Conservation (phyloP, 2,329 filamentous ascomycete species). For the Exophiala mesophila region DNA sequence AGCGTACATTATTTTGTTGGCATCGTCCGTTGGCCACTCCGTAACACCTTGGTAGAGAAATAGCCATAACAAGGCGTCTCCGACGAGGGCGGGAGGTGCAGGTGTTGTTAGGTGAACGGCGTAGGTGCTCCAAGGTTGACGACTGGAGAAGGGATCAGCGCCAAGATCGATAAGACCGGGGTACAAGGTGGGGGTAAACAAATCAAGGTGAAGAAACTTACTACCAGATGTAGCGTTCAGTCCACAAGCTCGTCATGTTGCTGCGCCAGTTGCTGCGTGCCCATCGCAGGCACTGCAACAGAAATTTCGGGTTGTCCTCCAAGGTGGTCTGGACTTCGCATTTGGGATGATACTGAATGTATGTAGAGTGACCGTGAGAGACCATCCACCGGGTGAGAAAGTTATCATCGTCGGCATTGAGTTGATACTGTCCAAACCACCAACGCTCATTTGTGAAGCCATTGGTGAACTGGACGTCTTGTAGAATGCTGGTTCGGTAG, state of each 20-base stretch:
- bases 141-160: slow-evolving; percentile 48
- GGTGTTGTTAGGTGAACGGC: slow-evolving; percentile 89
- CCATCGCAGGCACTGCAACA: slow-evolving; percentile 92
- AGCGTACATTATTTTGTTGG: slow-evolving; percentile 53
- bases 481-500: slow-evolving; percentile 82
- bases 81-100: slow-evolving; percentile 75
- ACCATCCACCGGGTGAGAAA: slow-evolving; percentile 97
- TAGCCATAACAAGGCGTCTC: slow-evolving; percentile 68
- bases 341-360: slow-evolving; percentile 87
- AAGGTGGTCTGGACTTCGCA: slow-evolving; percentile 90
- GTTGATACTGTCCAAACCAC: slow-evolving; percentile 69
- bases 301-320: slow-evolving; percentile 80
- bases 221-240: slow-evolving; percentile 79
- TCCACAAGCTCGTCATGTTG: slow-evolving; percentile 84
- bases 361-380: slow-evolving; percentile 85
- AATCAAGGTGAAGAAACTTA: slow-evolving; percentile 51
- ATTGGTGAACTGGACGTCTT: slow-evolving; percentile 77
- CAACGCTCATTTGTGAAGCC: slow-evolving; percentile 90
- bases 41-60: slow-evolving; percentile 65
- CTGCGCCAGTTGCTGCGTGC: slow-evolving; percentile 96
- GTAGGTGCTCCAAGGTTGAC: slow-evolving; percentile 90
- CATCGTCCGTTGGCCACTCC: slow-evolving; percentile 52
- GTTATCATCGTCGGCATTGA: slow-evolving; percentile 97
- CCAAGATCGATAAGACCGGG: slow-evolving; percentile 19
- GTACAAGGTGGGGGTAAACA: slow-evolving; percentile 3